phyloP scores from a whole-genome alignment of 345 rosid genomes.

The Toxicodendron radicans region DNA sequence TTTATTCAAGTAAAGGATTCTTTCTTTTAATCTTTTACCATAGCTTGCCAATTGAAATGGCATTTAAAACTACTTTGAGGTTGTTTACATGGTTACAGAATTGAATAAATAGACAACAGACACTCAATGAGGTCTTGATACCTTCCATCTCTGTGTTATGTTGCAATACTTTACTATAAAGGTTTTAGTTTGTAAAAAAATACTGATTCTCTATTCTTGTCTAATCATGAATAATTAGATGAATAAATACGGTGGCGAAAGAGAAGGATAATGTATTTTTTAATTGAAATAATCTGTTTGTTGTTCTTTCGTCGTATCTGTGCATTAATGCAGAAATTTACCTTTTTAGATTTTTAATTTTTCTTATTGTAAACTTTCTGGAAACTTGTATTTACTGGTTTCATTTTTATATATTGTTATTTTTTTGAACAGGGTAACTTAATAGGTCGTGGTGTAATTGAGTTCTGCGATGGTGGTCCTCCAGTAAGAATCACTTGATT shows the following conservation, averaged over 20 bases:
- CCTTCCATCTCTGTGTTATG: not conserved
- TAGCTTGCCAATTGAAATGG: not conserved
- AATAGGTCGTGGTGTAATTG: conserved; percentile 81
- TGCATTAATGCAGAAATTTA: not conserved
- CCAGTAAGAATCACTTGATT: conserved; percentile 42
- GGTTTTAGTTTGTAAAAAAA: not conserved
- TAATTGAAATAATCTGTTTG: not conserved
- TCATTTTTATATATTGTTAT: not conserved
- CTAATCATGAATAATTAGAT: not conserved
- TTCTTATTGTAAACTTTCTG: not conserved
- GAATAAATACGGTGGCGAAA: not conserved
- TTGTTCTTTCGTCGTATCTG: not conserved
- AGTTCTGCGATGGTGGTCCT: conserved; percentile 84
- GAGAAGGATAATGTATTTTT: no score
- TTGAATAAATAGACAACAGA: not conserved
- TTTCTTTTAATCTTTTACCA: not conserved
- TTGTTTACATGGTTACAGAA: not conserved
- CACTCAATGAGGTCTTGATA: not conserved
- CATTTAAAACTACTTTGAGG: not conserved
- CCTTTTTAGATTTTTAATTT: not conserved
- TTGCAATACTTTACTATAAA: not conserved
- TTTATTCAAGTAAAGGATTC: no score
- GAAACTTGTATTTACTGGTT: not conserved
- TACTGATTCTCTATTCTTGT: not conserved
- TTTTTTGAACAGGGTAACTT: conserved; percentile 71